Conservation (phyloP, 2,329 filamentous ascomycete genomes). For the Hypoxylon sp. region DNA sequence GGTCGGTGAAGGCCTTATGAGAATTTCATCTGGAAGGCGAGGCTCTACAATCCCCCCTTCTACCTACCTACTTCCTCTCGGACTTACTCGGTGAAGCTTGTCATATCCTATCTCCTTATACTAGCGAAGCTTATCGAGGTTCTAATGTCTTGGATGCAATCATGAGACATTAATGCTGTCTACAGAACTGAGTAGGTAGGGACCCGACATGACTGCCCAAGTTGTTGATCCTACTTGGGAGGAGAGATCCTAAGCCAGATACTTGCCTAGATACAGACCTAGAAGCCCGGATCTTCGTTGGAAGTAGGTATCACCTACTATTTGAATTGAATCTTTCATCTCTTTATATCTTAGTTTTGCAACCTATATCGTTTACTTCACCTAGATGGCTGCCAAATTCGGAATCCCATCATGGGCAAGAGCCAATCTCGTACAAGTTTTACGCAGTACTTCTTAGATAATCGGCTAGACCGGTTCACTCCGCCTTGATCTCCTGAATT, state of each 20-base stretch:
- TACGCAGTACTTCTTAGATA: slow-evolving; percentile 4
- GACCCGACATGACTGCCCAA: not conserved
- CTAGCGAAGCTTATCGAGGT: not conserved
- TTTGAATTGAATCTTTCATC: not conserved
- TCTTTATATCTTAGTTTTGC: slow-evolving; percentile 11
- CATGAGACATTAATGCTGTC: not conserved
- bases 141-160: not conserved
- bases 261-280: not conserved
- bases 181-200: not conserved
- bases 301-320: slow-evolving; percentile 19
- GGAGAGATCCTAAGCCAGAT: not conserved
- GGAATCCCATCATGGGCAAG: slow-evolving; percentile 24
- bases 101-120: not conserved
- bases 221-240: not conserved
- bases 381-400: slow-evolving; percentile 32
- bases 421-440: slow-evolving; percentile 22
- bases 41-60: not conserved
- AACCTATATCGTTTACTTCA: slow-evolving; percentile 17
- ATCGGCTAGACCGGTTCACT: not conserved
- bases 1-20: not conserved
- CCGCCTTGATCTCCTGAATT: not conserved
- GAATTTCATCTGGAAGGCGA: not conserved
- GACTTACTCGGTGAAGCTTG: not conserved
- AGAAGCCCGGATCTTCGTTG: not conserved
- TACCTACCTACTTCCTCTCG: not conserved